Evolutionary conservation across 495 filamentous ascomycete species (phyloP).

Genomic region (Aspergillus nanangensis): DNA sequence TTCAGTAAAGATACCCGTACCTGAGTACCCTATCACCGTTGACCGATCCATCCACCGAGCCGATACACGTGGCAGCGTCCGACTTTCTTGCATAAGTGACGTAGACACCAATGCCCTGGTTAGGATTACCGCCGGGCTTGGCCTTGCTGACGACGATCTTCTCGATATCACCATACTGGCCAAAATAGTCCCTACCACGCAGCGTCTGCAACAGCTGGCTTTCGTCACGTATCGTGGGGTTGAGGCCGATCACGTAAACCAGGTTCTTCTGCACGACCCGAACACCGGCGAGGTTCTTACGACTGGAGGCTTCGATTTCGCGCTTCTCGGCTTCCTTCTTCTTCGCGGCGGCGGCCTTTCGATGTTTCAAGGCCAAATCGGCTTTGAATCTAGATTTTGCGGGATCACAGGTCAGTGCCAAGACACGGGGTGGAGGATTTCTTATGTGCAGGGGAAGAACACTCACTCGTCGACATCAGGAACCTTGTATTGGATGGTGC

Average conservation of each 20-base stretch:
- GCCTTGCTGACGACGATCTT: slow-evolving; percentile 99
- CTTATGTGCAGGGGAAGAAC: slow-evolving; percentile 19
- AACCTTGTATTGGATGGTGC: slow-evolving; percentile 92
- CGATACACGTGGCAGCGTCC: slow-evolving; percentile 85
- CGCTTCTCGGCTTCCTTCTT: slow-evolving; percentile 95
- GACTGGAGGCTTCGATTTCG: slow-evolving; percentile 89
- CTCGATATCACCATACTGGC: slow-evolving; percentile 96
- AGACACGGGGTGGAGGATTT: slow-evolving; percentile 7
- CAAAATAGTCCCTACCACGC: slow-evolving; percentile 87
- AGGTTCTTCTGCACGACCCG: slow-evolving; percentile 97
- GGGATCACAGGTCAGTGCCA: slow-evolving; percentile 18
- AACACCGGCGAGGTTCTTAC: slow-evolving; percentile 91
- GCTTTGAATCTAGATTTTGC: slow-evolving; percentile 62
- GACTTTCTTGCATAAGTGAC: slow-evolving; percentile 88
- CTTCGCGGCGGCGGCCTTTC: slow-evolving; percentile 83
- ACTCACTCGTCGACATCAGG: slow-evolving; percentile 86
- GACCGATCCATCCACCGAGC: slow-evolving; percentile 82
- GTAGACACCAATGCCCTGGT: slow-evolving; percentile 88
- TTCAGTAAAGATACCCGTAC: slow-evolving; percentile 27
- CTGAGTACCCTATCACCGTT: slow-evolving; percentile 83
- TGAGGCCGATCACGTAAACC: slow-evolving; percentile 94
- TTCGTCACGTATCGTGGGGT: slow-evolving; percentile 85
- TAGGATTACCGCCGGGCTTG: slow-evolving; percentile 65
- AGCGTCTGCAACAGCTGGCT: slow-evolving; percentile 78
- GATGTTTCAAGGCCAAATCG: slow-evolving; percentile 82